phyloP scores from a whole-genome alignment of 768 basidiomycete genomes.

The Lepiota subincarnata region DNA sequence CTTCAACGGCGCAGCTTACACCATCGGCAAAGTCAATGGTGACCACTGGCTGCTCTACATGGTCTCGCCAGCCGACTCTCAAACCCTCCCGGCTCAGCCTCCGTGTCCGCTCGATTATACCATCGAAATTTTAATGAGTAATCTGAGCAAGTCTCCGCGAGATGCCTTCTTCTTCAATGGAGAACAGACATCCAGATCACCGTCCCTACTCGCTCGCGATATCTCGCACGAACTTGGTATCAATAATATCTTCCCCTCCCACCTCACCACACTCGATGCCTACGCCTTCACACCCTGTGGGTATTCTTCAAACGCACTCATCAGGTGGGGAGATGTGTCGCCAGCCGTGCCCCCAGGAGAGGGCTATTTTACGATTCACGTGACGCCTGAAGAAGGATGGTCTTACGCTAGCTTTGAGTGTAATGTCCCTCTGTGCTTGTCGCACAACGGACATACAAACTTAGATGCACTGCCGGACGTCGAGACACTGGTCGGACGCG shows the following conservation, averaged over 20 bases:
- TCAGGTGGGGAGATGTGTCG: conserved; percentile 52
- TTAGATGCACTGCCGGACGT: conserved; percentile 59
- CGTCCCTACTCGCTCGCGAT: conserved; percentile 50
- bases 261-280: conserved; percentile 82
- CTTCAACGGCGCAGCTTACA: conserved; percentile 92
- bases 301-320: conserved; percentile 90
- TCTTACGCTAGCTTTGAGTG: conserved; percentile 99
- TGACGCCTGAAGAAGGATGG: conserved; percentile 97
- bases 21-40: conserved; percentile 95
- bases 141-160: conserved; percentile 73
- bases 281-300: conserved; percentile 95
- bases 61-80: conserved; percentile 49
- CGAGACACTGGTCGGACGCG: conserved; percentile 76
- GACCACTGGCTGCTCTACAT: conserved; percentile 99
- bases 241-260: conserved; percentile 71
- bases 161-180: conserved; percentile 64
- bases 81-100: conserved; percentile 11
- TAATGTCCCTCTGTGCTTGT: conserved; percentile 73
- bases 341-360: conserved; percentile 45
- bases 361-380: conserved; percentile 98
- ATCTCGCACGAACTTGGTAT: conserved; percentile 77
- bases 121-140: conserved; percentile 97
- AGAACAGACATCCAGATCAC: conserved; percentile 27
- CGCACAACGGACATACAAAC: conserved; percentile 25
- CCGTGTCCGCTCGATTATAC: conserved; percentile 70